Percentiles rank a stretch among this genome's conserved stretches.
phyloP scores from a whole-genome alignment of 2,329 filamentous ascomycete species.

The Arthrobotrys sinensis region DNA sequence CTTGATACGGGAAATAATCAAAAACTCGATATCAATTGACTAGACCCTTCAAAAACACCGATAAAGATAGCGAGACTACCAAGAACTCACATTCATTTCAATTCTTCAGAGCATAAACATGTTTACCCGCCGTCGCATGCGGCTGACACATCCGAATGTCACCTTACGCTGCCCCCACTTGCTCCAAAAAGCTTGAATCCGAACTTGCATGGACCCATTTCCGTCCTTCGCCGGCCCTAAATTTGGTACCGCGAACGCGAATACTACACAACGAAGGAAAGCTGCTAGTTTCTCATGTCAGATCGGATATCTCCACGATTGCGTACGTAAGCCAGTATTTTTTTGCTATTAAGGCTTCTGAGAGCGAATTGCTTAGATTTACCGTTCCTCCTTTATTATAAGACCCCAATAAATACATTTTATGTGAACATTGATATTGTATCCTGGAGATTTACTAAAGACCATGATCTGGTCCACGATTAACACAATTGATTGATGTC shows the following conservation, averaged over 20 bases:
- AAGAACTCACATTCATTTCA: too few species aligned
- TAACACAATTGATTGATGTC: too few species aligned
- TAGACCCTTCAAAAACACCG: too few species aligned
- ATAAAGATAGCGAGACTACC: too few species aligned
- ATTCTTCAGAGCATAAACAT: neutral
- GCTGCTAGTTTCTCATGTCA: slow-evolving; percentile 2
- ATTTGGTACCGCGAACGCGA: slow-evolving; percentile 16
- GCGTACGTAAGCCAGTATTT: neutral
- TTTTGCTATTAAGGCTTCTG: neutral
- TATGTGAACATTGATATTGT: too few species aligned
- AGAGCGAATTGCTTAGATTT: too few species aligned
- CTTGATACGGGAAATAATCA: too few species aligned
- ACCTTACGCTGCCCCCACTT: neutral
- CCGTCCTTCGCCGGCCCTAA: slow-evolving; percentile 33
- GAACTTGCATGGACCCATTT: slow-evolving; percentile 22
- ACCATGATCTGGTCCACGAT: too few species aligned
- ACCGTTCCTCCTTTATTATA: too few species aligned
- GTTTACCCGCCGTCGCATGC: neutral
- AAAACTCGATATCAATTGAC: too few species aligned
- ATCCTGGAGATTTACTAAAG: too few species aligned
- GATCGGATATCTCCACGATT: slow-evolving; percentile 16
- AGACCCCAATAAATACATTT: too few species aligned
- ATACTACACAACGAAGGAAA: neutral
- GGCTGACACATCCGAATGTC: slow-evolving; percentile 10
- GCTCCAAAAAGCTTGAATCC: slow-evolving; percentile 10